Evolutionary conservation across 768 basidiomycete species (phyloP).

Genomic region (Phylloporus sp.): DNA sequence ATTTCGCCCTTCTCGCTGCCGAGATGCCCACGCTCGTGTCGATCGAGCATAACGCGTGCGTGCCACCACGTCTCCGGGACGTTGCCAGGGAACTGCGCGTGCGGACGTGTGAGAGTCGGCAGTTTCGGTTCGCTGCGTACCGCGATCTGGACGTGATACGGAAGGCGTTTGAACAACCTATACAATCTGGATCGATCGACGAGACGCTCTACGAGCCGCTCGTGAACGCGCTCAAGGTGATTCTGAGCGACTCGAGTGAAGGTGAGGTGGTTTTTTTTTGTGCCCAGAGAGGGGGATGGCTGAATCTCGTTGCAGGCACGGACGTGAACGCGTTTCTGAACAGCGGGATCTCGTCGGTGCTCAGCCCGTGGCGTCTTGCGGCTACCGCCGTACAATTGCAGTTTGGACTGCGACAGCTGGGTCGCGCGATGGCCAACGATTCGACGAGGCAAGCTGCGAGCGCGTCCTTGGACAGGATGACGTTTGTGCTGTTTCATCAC

Average conservation of each 20-base stretch:
- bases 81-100: conserved; percentile 50
- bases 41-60: conserved; percentile 55
- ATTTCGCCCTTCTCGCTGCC: conserved; percentile 58
- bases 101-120: conserved; percentile 53
- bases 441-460: conserved; percentile 48
- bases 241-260: conserved; percentile 58
- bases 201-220: conserved; percentile 56
- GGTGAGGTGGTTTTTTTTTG: conserved; percentile 42
- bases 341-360: conserved; percentile 58
- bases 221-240: conserved; percentile 59
- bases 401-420: conserved; percentile 68
- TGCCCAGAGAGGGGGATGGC: too few relatives aligned
- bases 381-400: conserved; percentile 78
- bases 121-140: conserved; percentile 74
- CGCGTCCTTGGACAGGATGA: conserved; percentile 59
- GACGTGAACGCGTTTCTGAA: conserved; percentile 48
- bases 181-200: conserved; percentile 44
- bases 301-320: conserved; percentile 24
- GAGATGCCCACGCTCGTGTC: conserved; percentile 67
- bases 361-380: conserved; percentile 81
- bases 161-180: conserved; percentile 59
- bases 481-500: conserved; percentile 62
- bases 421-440: conserved; percentile 58
- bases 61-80: conserved; percentile 47
- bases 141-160: conserved; percentile 69